Evolutionary conservation across 805 yeast genomes (phyloP).

Genomic region (Candida multigemmis): DNA sequence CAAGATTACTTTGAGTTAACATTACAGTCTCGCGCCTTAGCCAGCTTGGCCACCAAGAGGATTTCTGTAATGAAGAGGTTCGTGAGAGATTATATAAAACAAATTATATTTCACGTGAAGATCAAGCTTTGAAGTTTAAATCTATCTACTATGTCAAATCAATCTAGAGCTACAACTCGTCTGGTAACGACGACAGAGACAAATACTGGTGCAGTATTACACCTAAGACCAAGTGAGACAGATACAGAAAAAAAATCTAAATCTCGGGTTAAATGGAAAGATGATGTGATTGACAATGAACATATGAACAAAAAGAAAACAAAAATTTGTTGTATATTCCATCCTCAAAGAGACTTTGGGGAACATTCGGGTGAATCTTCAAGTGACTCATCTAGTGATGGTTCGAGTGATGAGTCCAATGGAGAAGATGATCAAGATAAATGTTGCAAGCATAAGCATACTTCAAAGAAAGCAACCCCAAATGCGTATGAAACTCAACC

Average conservation of each 20-base stretch:
- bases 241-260: constrained; percentile 21
- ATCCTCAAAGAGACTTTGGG: constrained; percentile 61
- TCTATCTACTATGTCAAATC: no score
- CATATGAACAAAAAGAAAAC: constrained; percentile 81
- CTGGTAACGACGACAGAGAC: no score
- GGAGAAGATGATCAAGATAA: constrained; percentile 5
- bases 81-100: no score
- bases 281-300: constrained; percentile 86
- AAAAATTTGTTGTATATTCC: constrained; percentile 82
- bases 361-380: constrained; percentile 24
- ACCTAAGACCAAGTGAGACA: no score
- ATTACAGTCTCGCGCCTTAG: no score
- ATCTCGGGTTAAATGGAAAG: constrained; percentile 71
- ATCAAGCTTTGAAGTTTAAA: no score
- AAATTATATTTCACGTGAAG: no score
- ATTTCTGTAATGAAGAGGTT: no score
- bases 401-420: constrained; percentile 16
- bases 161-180: no score
- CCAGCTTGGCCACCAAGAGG: no score
- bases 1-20: no score
- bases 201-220: no score
- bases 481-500: constrained; percentile 92
- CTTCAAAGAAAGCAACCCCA: constrained; percentile 33
- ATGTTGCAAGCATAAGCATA: constrained; percentile 7
- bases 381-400: constrained; percentile 17